phyloP scores from a whole-genome alignment of 2,329 filamentous ascomycete species.

The Gnomoniopsis smithogilvyi region DNA sequence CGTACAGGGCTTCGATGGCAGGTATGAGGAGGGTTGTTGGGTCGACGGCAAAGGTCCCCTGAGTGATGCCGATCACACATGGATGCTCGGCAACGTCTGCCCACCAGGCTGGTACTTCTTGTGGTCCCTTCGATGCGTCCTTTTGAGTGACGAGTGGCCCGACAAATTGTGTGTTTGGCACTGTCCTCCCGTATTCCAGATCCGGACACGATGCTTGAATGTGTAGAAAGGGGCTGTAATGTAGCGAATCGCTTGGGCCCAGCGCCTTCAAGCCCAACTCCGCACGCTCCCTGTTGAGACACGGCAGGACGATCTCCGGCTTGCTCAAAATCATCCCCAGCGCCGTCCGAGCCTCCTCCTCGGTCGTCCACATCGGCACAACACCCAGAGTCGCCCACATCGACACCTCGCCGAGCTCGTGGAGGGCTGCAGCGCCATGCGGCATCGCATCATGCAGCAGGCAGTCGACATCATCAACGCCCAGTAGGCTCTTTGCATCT shows the following conservation, averaged over 20 bases:
- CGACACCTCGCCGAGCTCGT: conserved; percentile 28
- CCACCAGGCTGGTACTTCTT: conserved; percentile 31
- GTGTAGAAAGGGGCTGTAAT: conserved; percentile 34
- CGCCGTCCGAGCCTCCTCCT: conserved; percentile 28
- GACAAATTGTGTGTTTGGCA: conserved; percentile 26
- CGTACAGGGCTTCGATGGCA: conserved; percentile 30
- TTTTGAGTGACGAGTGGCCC: conserved; percentile 31
- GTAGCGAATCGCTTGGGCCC: conserved; percentile 28
- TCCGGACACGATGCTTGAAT: conserved; percentile 34
- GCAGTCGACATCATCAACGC: conserved; percentile 25
- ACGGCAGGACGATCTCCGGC: conserved; percentile 25
- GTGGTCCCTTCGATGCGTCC: neutral
- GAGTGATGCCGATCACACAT: conserved; percentile 33
- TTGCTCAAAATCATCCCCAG: conserved; percentile 26
- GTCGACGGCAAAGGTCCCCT: conserved; percentile 35
- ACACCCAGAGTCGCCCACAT: conserved; percentile 34
- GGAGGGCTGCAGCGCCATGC: conserved; percentile 32
- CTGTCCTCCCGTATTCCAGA: conserved; percentile 30
- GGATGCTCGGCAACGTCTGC: conserved; percentile 24
- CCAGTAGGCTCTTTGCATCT: neutral
- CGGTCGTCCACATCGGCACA: conserved; percentile 32
- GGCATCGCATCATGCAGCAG: conserved; percentile 37
- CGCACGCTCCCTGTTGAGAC: conserved; percentile 28
- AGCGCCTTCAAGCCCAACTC: conserved; percentile 25
- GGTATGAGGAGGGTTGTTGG: conserved; percentile 35